These are phyloP conservation scores for Globisporangium echinulatum DNA, from an alignment of 352 stramenopile genomes.

Conservation along the genomic window DNA sequence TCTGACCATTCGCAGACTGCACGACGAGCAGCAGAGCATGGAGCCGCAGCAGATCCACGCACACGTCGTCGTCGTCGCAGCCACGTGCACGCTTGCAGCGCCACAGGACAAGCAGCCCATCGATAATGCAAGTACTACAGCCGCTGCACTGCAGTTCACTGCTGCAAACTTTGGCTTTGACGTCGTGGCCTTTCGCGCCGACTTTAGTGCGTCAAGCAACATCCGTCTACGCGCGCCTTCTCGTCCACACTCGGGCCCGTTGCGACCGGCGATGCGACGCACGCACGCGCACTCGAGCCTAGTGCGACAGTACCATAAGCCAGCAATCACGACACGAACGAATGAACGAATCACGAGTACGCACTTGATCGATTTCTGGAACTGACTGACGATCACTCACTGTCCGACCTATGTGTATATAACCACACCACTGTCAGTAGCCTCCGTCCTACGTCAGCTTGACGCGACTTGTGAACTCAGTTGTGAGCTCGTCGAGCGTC, in stretches of 20 bases:
- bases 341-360: not conserved
- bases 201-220: slow-evolving; percentile 36
- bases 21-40: not conserved
- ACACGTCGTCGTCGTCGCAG: slow-evolving; percentile 22
- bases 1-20: too few species aligned
- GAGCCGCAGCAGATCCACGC: slow-evolving; percentile 16
- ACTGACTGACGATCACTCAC: too few species aligned
- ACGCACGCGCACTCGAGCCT: not conserved
- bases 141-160: slow-evolving; percentile 32
- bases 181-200: slow-evolving; percentile 27
- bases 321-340: not conserved
- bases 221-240: slow-evolving; percentile 21
- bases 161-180: slow-evolving; percentile 32
- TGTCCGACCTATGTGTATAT: too few species aligned
- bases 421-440: too few species aligned
- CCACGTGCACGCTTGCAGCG: not conserved
- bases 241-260: not conserved
- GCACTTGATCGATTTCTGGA: too few species aligned
- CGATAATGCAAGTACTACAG: not conserved
- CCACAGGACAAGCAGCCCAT: not conserved
- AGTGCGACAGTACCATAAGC: not conserved
- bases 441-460: slow-evolving; percentile 20
- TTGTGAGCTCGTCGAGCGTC: slow-evolving; percentile 59
- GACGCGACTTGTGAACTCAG: slow-evolving; percentile 69
- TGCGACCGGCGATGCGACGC: too few species aligned